phyloP scores from a whole-genome alignment of 163 green algal genomes.

The Scenedesmus sp. region DNA sequence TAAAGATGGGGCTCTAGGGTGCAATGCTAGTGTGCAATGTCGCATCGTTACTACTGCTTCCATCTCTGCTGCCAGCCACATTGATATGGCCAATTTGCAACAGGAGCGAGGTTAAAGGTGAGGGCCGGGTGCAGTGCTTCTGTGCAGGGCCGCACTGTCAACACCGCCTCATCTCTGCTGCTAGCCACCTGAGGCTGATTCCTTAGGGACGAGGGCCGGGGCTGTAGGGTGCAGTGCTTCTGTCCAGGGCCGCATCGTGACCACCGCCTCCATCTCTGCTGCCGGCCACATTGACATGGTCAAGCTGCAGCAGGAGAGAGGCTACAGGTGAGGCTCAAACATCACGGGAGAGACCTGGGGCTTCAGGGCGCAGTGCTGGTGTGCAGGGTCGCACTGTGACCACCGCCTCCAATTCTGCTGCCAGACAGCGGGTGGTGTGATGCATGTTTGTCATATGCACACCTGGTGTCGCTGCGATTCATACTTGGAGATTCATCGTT shows the following conservation, averaged over 20 bases:
- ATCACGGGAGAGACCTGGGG: neutral
- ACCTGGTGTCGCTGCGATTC: too few relatives aligned
- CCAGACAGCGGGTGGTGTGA: too few relatives aligned
- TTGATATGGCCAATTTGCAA: constrained; percentile 78
- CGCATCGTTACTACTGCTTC: constrained; percentile 72
- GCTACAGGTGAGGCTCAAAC: constrained; percentile 54
- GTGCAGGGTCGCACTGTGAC: too few relatives aligned
- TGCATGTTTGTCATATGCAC: too few relatives aligned
- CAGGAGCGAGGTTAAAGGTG: constrained; percentile 72
- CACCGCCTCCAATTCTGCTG: too few relatives aligned
- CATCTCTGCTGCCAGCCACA: constrained; percentile 55
- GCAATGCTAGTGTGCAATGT: constrained; percentile 24
- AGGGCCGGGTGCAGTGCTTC: neutral
- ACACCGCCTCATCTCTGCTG: constrained; percentile 68
- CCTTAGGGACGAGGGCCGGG: constrained; percentile 53
- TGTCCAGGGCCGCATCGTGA: constrained; percentile 58
- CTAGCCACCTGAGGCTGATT: neutral
- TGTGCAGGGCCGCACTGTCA: constrained; percentile 14
- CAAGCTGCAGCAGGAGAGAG: constrained; percentile 77
- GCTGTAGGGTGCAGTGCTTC: too few relatives aligned
- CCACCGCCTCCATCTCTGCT: constrained; percentile 67
- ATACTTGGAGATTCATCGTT: too few relatives aligned
- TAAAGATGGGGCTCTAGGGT: too few relatives aligned
- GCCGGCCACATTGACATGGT: constrained; percentile 68
- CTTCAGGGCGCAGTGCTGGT: too few relatives aligned